These are phyloP conservation scores for Penicillium psychrofluorescens DNA, from an alignment of 495 filamentous ascomycete species.

Conservation along the genomic window DNA sequence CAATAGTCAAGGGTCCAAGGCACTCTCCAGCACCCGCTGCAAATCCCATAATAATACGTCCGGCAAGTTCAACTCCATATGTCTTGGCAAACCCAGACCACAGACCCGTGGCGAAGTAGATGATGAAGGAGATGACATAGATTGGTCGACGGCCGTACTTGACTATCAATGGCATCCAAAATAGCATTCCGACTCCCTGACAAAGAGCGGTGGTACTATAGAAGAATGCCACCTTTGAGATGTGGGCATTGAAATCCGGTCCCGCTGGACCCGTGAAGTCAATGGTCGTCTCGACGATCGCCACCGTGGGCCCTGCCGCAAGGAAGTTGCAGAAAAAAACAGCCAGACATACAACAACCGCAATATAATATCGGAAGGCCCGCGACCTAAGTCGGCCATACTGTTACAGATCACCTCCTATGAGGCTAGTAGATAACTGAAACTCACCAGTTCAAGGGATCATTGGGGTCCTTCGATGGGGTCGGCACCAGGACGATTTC, in stretches of 20 bases:
- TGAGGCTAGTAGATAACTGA: no score
- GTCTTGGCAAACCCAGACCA: conserved; percentile 39
- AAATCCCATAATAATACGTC: conserved; percentile 43
- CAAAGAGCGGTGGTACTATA: conserved; percentile 44
- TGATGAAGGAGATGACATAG: conserved; percentile 39
- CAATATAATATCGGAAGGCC: conserved; percentile 41
- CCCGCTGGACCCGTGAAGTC: conserved; percentile 33
- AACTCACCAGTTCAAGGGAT: conserved; percentile 31
- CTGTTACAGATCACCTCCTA: no score
- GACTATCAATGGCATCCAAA: conserved; percentile 49
- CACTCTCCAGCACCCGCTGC: conserved; percentile 47
- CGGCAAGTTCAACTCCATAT: conserved; percentile 36
- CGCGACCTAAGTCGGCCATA: conserved; percentile 23
- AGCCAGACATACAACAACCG: conserved; percentile 38
- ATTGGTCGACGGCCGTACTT: conserved; percentile 49
- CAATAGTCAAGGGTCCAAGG: conserved; percentile 45
- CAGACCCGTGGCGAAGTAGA: conserved; percentile 35
- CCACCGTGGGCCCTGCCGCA: conserved; percentile 46
- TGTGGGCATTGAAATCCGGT: conserved; percentile 22
- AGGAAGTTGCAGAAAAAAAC: conserved; percentile 52
- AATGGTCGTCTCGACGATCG: conserved; percentile 37
- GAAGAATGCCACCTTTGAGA: conserved; percentile 44
- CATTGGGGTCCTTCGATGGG: conserved; percentile 19
- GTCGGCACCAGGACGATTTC: conserved; percentile 20
- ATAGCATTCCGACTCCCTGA: conserved; percentile 42